These are phyloP conservation scores for Rubia yunnanensis DNA, from an alignment of 257 asterid genomes.

Conservation along the genomic window DNA sequence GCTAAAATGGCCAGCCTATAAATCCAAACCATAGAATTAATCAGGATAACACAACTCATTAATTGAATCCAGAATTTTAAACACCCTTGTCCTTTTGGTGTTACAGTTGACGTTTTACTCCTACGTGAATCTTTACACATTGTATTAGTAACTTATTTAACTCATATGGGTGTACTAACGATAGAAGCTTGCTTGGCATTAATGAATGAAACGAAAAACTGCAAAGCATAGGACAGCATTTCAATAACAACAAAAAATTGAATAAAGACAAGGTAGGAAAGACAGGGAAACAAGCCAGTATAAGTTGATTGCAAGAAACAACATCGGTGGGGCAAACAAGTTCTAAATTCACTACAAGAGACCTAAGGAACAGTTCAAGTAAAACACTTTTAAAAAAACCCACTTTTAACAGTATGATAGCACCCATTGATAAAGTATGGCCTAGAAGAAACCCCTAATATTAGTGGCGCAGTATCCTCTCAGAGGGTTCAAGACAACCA, in stretches of 20 bases:
- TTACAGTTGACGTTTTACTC: not conserved
- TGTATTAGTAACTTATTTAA: not conserved
- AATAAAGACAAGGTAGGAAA: not conserved
- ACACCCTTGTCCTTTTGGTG: not conserved
- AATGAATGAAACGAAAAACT: not conserved
- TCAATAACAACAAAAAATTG: not conserved
- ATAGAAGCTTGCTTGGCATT: not conserved
- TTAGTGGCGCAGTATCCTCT: not conserved
- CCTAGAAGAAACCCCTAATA: not conserved
- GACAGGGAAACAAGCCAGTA: not conserved
- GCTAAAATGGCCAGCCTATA: slow-evolving; percentile 68
- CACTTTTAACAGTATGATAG: not conserved
- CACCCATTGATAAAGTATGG: not conserved
- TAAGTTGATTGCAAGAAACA: not conserved
- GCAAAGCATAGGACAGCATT: not conserved
- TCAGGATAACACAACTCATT: not conserved
- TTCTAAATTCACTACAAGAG: not conserved
- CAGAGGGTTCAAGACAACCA: slow-evolving; percentile 10
- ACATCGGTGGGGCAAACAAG: not conserved
- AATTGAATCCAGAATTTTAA: not conserved
- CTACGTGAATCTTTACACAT: not conserved
- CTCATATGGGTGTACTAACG: too few species aligned
- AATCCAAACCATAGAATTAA: slow-evolving; percentile 4
- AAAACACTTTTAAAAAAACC: not conserved
- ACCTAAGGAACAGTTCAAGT: not conserved